Evolutionary conservation across 1,284 basidiomycete species (phyloP).

Genomic region (Takashimella koratensis): DNA sequence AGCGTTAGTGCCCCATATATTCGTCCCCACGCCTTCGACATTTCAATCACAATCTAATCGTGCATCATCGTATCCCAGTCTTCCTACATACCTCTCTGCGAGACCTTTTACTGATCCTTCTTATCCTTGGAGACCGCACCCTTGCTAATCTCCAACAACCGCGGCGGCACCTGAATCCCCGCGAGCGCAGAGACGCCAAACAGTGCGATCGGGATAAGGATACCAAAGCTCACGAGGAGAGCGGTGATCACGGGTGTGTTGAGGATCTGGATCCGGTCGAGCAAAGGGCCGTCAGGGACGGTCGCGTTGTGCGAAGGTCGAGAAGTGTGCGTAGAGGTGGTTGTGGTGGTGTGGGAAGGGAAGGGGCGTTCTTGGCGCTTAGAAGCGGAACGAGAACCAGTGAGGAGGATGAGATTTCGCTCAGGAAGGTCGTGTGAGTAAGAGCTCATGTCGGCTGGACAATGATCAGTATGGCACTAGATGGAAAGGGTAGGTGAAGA

Average conservation of each 20-base stretch:
- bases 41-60: too few species aligned
- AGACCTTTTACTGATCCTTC: constrained; percentile 68
- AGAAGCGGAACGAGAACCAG: constrained; percentile 27
- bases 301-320: constrained; percentile 22
- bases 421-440: constrained; percentile 17
- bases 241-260: constrained; percentile 72
- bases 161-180: constrained; percentile 63
- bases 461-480: neutral
- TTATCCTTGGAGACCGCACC: constrained; percentile 59
- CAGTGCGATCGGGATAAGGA: constrained; percentile 66
- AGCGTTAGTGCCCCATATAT: too few species aligned
- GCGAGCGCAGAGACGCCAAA: constrained; percentile 66
- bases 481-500: neutral
- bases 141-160: constrained; percentile 47
- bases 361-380: constrained; percentile 32
- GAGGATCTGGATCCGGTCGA: constrained; percentile 70
- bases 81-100: too few species aligned
- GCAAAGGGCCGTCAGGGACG: constrained; percentile 32
- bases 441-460: constrained; percentile 3
- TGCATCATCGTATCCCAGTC: too few species aligned
- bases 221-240: constrained; percentile 64
- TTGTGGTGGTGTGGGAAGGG: constrained; percentile 9
- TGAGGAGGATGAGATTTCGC: constrained; percentile 34
- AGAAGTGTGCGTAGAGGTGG: constrained; percentile 7
- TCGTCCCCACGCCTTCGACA: too few species aligned